Base-by-base conservation (phyloP, 768 basidiomycete species). In the Termitomyces sp. region DNA sequence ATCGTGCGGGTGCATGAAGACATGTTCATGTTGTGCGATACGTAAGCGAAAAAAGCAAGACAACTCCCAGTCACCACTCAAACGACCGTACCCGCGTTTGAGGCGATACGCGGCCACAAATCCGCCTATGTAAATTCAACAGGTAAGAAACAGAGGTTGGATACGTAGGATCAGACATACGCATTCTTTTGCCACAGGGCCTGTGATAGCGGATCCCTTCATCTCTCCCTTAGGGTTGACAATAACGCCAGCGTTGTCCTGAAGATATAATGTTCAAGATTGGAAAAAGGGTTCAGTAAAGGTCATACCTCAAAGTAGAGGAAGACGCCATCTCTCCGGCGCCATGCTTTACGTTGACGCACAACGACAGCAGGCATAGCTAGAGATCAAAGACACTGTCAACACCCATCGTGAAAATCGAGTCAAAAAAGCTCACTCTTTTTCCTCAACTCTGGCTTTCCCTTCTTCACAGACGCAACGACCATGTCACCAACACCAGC, bases 191-290 rank as follows among this genome's bases (percentile, higher is more conserved):
- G 96, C 97, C 62, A 99, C 93, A 42, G 94, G 95, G 58, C 94
- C 94, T 37, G 94, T 92, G 72, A 97, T 96, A 61, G 93, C 92
- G 54, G 93, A 95, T 52, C 96, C 96, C 83, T 99, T 99, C 97
- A 99, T 99, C 81, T 99, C 97, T 69, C 96, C 96, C 84, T 98
- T 98, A 70, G 92, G 89, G 81, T 97, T 98, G 68, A 98, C 94
- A 62, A 96, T 96, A 57, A 96, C 95, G 74, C 95, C 94, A 45
- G 94, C 95, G 72, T 95, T 95, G 76, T 96, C 94, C 89, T 89
- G 33, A 11, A 20, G 31, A 18, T 41, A 33, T 41, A 33, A 55
- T 47, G 56, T 55, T 54, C 13, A 13, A 56, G 41, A 27, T 8
- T 16, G 8, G 45, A 3, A 31, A 51, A 49, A 13, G 13, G 30